Conservation (phyloP, 2,329 filamentous ascomycete genomes). For the Penicillium crustosum region DNA sequence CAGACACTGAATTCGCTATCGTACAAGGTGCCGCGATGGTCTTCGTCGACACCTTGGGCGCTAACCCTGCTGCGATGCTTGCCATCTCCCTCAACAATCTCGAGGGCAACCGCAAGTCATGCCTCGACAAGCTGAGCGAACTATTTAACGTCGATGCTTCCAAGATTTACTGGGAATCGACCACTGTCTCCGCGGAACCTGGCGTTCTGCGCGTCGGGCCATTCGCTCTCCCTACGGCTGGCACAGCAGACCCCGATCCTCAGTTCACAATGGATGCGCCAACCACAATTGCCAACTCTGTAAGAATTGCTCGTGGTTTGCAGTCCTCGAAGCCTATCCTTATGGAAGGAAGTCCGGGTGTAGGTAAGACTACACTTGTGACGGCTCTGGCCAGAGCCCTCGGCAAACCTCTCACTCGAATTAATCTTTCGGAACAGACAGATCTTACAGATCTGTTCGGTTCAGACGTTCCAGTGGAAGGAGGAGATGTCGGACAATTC, state of each 20-base stretch:
- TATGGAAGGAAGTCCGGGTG: slow-evolving; percentile 94
- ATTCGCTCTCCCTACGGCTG: slow-evolving; percentile 65
- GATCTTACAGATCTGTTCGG: slow-evolving; percentile 97
- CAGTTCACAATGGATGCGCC: slow-evolving; percentile 81
- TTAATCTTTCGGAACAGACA: slow-evolving; percentile 97
- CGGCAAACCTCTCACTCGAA: slow-evolving; percentile 80
- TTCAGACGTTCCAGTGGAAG: slow-evolving; percentile 92
- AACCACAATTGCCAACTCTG: slow-evolving; percentile 84
- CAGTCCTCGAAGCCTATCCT: slow-evolving; percentile 89
- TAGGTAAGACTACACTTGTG: slow-evolving; percentile 94
- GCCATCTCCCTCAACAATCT: slow-evolving; percentile 70
- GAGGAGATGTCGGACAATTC: slow-evolving; percentile 85
- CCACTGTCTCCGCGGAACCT: slow-evolving; percentile 58
- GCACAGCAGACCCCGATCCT: slow-evolving; percentile 52
- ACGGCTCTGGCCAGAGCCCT: slow-evolving; percentile 77
- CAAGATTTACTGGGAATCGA: slow-evolving; percentile 63
- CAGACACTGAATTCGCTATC: slow-evolving; percentile 53
- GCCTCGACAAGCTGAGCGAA: slow-evolving; percentile 68
- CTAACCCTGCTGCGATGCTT: slow-evolving; percentile 86
- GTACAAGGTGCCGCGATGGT: slow-evolving; percentile 92
- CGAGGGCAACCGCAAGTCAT: slow-evolving; percentile 67
- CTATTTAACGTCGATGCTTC: slow-evolving; percentile 66
- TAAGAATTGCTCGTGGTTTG: slow-evolving; percentile 85
- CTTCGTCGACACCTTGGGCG: slow-evolving; percentile 91
- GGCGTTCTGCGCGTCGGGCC: slow-evolving; percentile 66